These are phyloP conservation scores for Penicillium verhagenii DNA, from an alignment of 495 filamentous ascomycete species.

Conservation along the genomic window DNA sequence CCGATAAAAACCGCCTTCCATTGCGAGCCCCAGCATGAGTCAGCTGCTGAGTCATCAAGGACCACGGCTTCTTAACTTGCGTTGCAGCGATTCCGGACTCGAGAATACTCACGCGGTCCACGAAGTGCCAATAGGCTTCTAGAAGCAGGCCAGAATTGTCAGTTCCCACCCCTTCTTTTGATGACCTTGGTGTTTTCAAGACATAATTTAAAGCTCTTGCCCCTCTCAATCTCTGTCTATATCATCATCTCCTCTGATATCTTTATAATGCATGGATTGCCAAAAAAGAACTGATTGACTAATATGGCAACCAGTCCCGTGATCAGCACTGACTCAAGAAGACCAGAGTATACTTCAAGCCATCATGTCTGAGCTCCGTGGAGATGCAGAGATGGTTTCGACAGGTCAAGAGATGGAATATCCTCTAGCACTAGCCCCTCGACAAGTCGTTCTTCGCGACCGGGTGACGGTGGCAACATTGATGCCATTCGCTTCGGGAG, in stretches of 20 bases:
- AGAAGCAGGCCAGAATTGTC: constrained; percentile 34
- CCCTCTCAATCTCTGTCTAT: background rate
- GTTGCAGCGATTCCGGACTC: constrained; percentile 46
- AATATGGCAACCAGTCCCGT: constrained; percentile 44
- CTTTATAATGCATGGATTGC: background rate
- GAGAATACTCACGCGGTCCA: constrained; percentile 53
- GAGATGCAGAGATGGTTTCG: constrained; percentile 61
- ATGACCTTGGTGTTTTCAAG: constrained; percentile 6
- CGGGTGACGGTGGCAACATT: constrained; percentile 88
- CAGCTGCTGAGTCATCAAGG: constrained; percentile 24
- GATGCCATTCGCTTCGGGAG: constrained; percentile 75
- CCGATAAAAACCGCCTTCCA: too few species aligned
- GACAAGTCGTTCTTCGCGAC: constrained; percentile 86
- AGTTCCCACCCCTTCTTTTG: constrained; percentile 13
- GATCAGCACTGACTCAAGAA: constrained; percentile 28
- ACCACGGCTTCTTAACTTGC: constrained; percentile 36
- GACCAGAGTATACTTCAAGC: constrained; percentile 14
- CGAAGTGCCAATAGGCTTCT: constrained; percentile 41
- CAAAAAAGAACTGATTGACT: constrained; percentile 16
- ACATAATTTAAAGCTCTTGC: constrained; percentile 6
- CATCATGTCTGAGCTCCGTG: constrained; percentile 83
- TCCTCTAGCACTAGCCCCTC: constrained; percentile 67
- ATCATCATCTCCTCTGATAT: background rate
- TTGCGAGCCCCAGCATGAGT: too few species aligned
- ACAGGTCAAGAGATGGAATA: constrained; percentile 53